Percentiles rank a stretch among this genome's conserved stretches.
Evolutionary conservation across 805 yeast genomes (phyloP).

Genomic region (Pichia paraexigua): DNA sequence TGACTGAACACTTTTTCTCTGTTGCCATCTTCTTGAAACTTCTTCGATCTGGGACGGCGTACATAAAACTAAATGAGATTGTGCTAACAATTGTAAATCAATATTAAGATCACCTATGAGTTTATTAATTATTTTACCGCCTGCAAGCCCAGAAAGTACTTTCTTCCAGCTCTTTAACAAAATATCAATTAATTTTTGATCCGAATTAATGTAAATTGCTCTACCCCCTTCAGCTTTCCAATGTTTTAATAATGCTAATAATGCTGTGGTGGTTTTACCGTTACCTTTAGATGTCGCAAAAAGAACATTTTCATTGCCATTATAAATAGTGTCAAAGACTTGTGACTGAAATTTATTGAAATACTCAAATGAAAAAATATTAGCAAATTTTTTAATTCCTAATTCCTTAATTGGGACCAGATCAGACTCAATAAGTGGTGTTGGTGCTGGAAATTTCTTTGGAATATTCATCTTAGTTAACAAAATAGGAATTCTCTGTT

Average conservation of each 20-base stretch:
- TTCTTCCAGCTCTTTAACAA: constrained; percentile 45
- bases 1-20: constrained; percentile 57
- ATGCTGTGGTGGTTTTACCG: constrained; percentile 68
- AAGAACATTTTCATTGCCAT: constrained; percentile 45
- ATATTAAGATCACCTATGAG: constrained; percentile 48
- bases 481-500: constrained; percentile 50
- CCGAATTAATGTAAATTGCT: constrained; percentile 63
- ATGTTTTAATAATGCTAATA: constrained; percentile 61
- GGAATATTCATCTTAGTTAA: constrained; percentile 49
- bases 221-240: constrained; percentile 69
- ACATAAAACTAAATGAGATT: constrained; percentile 59
- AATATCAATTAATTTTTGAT: constrained; percentile 45
- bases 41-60: constrained; percentile 76
- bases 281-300: constrained; percentile 69
- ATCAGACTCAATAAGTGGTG: constrained; percentile 46
- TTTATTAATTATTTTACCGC: constrained; percentile 49
- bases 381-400: constrained; percentile 38
- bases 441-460: constrained; percentile 53
- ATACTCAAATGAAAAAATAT: constrained; percentile 37
- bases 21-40: constrained; percentile 76
- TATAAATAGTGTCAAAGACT: constrained; percentile 50
- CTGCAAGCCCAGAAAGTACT: constrained; percentile 39
- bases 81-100: constrained; percentile 50
- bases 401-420: constrained; percentile 43
- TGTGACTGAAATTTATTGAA: constrained; percentile 77